A percentile compares a stretch with the other conserved stretches of the same genome.
These are phyloP conservation scores for Spergularia marina DNA, from an alignment of 148 eudicot genomes.

Conservation along the genomic window DNA sequence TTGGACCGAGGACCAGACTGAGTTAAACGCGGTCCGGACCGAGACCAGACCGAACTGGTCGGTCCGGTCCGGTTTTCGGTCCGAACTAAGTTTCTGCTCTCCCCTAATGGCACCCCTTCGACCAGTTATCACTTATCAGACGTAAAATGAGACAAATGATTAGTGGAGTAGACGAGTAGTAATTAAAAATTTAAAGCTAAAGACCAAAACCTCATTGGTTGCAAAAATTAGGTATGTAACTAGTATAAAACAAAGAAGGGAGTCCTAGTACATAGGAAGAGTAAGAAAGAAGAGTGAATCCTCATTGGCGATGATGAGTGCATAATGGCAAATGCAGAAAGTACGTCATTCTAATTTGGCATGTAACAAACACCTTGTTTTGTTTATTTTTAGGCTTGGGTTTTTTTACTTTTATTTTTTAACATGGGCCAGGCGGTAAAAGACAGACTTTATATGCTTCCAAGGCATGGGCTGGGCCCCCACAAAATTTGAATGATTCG, in stretches of 20 bases:
- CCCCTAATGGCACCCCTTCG: too few species aligned
- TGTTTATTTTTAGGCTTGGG: background rate
- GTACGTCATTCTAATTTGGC: slow-evolving; percentile 24
- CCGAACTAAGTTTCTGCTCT: too few species aligned
- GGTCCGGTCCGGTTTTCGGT: too few species aligned
- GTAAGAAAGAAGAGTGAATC: slow-evolving; percentile 5
- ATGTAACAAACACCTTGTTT: slow-evolving; percentile 14
- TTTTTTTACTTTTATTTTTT: slow-evolving; percentile 8
- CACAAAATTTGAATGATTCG: slow-evolving; percentile 17
- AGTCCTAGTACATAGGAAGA: background rate
- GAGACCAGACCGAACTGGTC: too few species aligned
- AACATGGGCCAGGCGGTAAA: slow-evolving; percentile 26
- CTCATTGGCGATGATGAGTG: slow-evolving; percentile 12
- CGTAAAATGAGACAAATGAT: too few species aligned
- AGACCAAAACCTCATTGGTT: too few species aligned
- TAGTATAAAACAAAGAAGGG: background rate
- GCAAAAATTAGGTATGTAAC: too few species aligned
- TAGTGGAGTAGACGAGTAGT: too few species aligned
- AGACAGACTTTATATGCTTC: slow-evolving; percentile 29
- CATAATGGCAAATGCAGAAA: slow-evolving; percentile 18
- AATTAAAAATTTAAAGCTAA: too few species aligned
- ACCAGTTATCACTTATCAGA: too few species aligned
- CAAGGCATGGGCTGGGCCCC: slow-evolving; percentile 21
- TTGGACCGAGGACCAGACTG: too few species aligned
- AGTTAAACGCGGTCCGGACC: too few species aligned